These are phyloP conservation scores for Heracleum sosnowskyi DNA, from an alignment of 129 eudicot genomes.

Conservation along the genomic window DNA sequence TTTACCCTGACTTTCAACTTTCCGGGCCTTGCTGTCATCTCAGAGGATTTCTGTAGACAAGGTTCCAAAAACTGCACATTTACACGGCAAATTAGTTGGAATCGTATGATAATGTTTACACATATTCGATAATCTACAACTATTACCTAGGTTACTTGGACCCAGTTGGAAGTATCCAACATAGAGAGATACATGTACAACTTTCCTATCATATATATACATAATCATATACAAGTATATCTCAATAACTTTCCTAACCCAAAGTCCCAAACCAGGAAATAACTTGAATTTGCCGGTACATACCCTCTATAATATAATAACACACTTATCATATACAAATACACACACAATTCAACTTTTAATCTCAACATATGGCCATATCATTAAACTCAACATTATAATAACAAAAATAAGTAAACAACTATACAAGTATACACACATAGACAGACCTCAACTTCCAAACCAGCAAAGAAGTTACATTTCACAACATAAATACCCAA, in stretches of 20 bases:
- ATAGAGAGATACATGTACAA: neutral
- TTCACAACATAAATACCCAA: too few species aligned
- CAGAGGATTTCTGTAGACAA: slow-evolving; percentile 22
- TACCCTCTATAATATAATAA: too few species aligned
- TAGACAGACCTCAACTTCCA: neutral
- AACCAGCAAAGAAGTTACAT: neutral
- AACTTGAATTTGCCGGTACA: neutral
- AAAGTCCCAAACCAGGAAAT: neutral
- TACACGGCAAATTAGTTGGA: neutral
- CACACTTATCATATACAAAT: neutral
- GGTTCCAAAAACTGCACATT: neutral
- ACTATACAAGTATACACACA: neutral
- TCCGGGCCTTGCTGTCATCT: slow-evolving; percentile 8
- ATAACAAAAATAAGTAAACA: neutral
- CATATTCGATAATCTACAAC: neutral
- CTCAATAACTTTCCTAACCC: neutral
- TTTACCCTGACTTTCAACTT: slow-evolving; percentile 28
- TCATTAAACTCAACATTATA: neutral
- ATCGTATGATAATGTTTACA: neutral
- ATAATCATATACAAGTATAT: neutral
- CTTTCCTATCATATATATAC: too few species aligned
- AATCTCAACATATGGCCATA: neutral
- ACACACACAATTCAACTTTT: neutral
- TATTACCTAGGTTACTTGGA: neutral
- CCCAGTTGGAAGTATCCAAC: neutral